These are phyloP conservation scores for Nigrospora osmanthi DNA, from an alignment of 2,329 filamentous ascomycete genomes.

Conservation along the genomic window DNA sequence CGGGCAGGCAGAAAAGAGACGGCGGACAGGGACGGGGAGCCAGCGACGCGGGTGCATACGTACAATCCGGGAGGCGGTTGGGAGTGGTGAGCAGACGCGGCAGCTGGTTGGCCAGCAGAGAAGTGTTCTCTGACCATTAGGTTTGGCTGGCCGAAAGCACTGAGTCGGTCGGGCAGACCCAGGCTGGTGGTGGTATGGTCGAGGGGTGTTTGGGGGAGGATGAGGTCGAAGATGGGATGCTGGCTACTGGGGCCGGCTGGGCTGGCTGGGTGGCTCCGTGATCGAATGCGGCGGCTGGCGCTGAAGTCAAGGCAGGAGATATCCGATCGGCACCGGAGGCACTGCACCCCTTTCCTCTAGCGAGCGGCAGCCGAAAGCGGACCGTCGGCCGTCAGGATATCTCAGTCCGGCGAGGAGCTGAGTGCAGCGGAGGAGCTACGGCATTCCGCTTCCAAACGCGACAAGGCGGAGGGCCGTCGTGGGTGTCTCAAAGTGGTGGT, in stretches of 20 bases:
- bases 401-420: conserved; percentile 3
- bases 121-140: conserved; percentile 47
- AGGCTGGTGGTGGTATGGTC: neutral
- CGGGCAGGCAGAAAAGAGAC: neutral
- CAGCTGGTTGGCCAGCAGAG: conserved; percentile 52
- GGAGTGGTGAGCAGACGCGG: conserved; percentile 13
- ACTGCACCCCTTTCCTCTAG: too few relatives aligned
- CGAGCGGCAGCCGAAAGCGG: conserved; percentile 3
- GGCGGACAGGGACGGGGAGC: neutral
- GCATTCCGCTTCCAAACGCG: conserved; percentile 2
- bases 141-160: conserved; percentile 3
- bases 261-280: too few relatives aligned
- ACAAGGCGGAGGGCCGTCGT: neutral
- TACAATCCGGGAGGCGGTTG: conserved; percentile 49
- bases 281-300: too few relatives aligned
- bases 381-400: conserved; percentile 1
- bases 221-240: neutral
- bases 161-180: conserved; percentile 7
- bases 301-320: too few relatives aligned
- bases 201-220: too few relatives aligned
- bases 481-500: too few relatives aligned
- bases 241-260: too few relatives aligned
- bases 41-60: conserved; percentile 16
- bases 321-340: too few relatives aligned
- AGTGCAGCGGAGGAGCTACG: conserved; percentile 1